phyloP scores from a whole-genome alignment of 2,329 filamentous ascomycete species.

The Salinomyces thailandicus region DNA sequence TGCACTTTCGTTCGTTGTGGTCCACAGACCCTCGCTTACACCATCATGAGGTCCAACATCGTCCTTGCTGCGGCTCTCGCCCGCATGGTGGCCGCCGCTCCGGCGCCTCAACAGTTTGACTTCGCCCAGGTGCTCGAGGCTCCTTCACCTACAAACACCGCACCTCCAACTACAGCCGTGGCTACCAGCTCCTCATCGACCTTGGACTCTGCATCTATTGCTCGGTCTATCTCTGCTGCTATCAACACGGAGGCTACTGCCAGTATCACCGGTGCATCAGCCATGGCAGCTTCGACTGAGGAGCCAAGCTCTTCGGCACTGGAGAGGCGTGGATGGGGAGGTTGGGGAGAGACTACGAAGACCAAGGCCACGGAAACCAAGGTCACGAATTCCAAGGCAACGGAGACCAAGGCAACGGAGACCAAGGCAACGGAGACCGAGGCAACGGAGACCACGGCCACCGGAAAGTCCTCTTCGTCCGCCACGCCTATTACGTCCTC shows the following conservation, averaged over 20 bases:
- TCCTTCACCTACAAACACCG: constrained; percentile 11
- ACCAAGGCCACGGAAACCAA: too few species aligned
- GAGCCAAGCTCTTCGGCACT: not conserved
- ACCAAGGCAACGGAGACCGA: too few species aligned
- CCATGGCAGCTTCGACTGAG: constrained; percentile 7
- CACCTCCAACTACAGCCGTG: constrained; percentile 8
- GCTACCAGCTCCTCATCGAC: constrained; percentile 2
- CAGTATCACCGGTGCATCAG: constrained; percentile 5
- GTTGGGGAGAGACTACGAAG: constrained; percentile 1
- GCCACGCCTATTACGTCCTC: constrained; percentile 4
- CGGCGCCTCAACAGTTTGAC: constrained; percentile 14
- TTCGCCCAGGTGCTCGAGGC: constrained; percentile 9
- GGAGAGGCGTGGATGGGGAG: not conserved
- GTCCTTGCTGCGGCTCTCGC: constrained; percentile 11
- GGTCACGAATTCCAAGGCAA: too few species aligned
- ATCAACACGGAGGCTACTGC: constrained; percentile 13
- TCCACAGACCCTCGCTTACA: too few species aligned
- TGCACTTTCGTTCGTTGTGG: too few species aligned
- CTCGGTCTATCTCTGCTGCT: constrained; percentile 9
- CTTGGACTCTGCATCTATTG: not conserved
- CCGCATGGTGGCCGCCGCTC: constrained; percentile 7
- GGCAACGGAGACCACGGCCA: too few species aligned
- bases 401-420: too few species aligned
- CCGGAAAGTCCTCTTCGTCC: too few species aligned
- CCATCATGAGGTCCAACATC: constrained; percentile 8